phyloP scores from a whole-genome alignment of 768 basidiomycete species.

The Boletus tomentosulus region DNA sequence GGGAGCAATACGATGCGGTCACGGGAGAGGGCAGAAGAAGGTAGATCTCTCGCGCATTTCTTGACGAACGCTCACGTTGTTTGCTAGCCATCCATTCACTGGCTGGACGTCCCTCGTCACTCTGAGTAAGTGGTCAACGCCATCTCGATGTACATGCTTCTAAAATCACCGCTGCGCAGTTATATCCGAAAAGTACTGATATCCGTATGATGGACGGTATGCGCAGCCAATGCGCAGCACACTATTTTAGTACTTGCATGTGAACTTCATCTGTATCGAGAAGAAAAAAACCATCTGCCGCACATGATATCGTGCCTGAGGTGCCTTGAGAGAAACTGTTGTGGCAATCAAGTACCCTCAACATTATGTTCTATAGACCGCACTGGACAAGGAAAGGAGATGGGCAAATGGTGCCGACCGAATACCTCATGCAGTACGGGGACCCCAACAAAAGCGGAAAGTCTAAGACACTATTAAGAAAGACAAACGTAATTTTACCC shows the following conservation, averaged over 20 bases:
- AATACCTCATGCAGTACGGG: not conserved
- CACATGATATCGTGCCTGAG: not conserved
- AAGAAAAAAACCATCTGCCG: not conserved
- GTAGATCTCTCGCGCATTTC: slow-evolving; percentile 36
- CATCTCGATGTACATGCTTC: not conserved
- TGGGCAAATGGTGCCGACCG: not conserved
- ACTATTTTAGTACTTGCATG: not conserved
- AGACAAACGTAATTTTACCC: not conserved
- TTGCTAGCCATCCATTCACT: slow-evolving; percentile 85
- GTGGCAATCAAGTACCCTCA: too few relatives aligned
- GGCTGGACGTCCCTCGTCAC: slow-evolving; percentile 93
- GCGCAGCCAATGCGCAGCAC: not conserved
- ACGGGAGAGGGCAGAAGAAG: slow-evolving; percentile 85
- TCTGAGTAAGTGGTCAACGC: slow-evolving; percentile 58
- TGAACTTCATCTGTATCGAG: not conserved
- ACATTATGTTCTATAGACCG: not conserved
- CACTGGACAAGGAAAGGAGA: not conserved
- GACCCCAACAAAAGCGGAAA: not conserved
- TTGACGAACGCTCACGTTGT: slow-evolving; percentile 4
- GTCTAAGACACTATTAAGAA: not conserved
- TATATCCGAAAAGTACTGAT: slow-evolving; percentile 64
- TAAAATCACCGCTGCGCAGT: slow-evolving; percentile 37
- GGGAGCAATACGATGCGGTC: slow-evolving; percentile 92
- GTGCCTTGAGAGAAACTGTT: not conserved
- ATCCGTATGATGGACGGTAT: not conserved